Evolutionary conservation across 164 flowering plant species (phyloP).

Genomic region (Chimonanthus salicifolius): DNA sequence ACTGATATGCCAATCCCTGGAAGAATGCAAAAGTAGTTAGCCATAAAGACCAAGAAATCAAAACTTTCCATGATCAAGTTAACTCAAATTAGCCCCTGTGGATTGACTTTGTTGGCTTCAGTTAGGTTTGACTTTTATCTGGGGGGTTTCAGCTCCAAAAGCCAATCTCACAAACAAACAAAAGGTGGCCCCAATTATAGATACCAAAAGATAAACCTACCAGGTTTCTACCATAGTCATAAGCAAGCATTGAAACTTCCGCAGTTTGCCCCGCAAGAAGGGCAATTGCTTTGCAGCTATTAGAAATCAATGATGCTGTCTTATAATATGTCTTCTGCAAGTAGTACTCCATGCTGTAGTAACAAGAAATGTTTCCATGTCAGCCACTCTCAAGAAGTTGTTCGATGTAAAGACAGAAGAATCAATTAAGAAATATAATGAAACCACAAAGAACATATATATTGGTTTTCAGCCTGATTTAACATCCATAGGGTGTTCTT

Average conservation of each 20-base stretch:
- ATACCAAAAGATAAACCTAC: constrained; percentile 35
- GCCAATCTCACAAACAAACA: not conserved
- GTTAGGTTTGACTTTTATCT: too few species aligned
- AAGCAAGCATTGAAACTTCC: constrained; percentile 80
- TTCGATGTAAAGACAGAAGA: not conserved
- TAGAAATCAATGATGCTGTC: constrained; percentile 91
- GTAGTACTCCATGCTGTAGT: constrained; percentile 90
- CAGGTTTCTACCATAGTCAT: constrained; percentile 90
- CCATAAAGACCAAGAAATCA: not conserved
- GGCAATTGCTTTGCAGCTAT: constrained; percentile 93
- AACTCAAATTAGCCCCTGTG: not conserved
- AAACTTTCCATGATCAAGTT: not conserved
- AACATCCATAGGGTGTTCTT: too few species aligned
- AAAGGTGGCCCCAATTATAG: not conserved
- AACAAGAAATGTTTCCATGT: constrained; percentile 6
- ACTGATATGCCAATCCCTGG: constrained; percentile 93
- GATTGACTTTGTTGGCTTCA: not conserved
- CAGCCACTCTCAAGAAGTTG: not conserved
- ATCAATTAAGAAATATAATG: not conserved
- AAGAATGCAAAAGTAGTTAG: constrained; percentile 8
- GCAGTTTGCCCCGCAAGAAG: constrained; percentile 87
- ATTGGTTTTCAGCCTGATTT: too few species aligned
- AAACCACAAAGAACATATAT: too few species aligned
- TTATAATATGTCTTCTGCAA: constrained; percentile 91
- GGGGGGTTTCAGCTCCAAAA: too few species aligned